Evolutionary conservation across 2,329 filamentous ascomycete genomes (phyloP), one percentile per base, ranked within the genome.

Genomic region (Orbilia quercus): DNA sequence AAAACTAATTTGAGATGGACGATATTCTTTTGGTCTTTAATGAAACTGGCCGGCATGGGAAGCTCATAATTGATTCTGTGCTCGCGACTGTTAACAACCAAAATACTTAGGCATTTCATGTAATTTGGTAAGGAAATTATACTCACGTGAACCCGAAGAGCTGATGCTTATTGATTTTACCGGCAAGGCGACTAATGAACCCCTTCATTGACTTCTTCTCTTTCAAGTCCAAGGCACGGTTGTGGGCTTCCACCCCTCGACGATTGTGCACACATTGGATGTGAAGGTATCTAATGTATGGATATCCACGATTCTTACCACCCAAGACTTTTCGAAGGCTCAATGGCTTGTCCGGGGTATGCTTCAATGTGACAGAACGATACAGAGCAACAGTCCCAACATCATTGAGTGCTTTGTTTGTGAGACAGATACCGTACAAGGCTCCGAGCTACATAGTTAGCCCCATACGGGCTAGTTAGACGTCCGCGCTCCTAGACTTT

Each of bases 361-460:
- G 50, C 16, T 16, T 38, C 12, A 54, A 14, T 9, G 25, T 14
- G n/a, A 54, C 6, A 12, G 3, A 34, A 7, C 28, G 28, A 16
- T 54, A 54, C 25, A 54, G 12, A 2, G 31, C 16, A 6, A 22
- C 25, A 14, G 50, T 54, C 25, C 25, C 50, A 12, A 38, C 16
- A 5, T 3, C 4, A 22, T 54, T 54, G 25, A 54, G 12, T 18
- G 7, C 28, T 54, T 54, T 54, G 50, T 18, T 54, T 38, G 50
- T 54, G 5, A 54, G 31, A 16, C 50, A 54, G 2, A 54, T 25
- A 6, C n/a, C 20, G 11, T 7, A 11, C n/a, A 54, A 16, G 1
- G 28, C 14, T 22, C 16, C n/a, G 16, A 14, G 28, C 50, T 54
- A n/a, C 25, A 53, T 6, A 48, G n/a, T n/a, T n/a, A n/a, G n/a